These are phyloP conservation scores for Aspergillus tamarii DNA, from an alignment of 2,329 filamentous ascomycete species.

Conservation along the genomic window DNA sequence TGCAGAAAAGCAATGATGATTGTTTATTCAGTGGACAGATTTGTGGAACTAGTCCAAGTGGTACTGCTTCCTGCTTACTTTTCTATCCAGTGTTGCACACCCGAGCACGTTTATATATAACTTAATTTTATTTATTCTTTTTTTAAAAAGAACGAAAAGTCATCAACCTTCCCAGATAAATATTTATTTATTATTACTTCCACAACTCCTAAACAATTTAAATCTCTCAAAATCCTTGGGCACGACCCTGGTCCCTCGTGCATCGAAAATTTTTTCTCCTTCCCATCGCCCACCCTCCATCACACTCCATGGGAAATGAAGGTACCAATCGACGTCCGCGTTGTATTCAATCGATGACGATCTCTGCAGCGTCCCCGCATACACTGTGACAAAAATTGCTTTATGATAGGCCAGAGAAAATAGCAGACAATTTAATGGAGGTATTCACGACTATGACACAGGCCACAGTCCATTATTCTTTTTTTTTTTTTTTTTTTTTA, in stretches of 20 bases:
- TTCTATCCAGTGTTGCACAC: neutral
- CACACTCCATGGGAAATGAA: neutral
- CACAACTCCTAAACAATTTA: neutral
- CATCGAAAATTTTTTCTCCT: neutral
- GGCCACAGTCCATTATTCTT: neutral
- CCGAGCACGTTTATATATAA: neutral
- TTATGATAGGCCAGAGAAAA: neutral
- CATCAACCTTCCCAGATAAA: neutral
- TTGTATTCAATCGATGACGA: neutral
- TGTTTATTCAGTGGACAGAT: neutral
- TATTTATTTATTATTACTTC: neutral
- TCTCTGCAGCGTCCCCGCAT: conserved; percentile 2
- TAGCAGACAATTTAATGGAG: neutral
- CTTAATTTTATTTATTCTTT: neutral
- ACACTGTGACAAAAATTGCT: neutral
- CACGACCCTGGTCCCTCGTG: neutral
- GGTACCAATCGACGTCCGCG: neutral
- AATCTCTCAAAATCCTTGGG: neutral
- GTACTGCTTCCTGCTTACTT: conserved; percentile 3
- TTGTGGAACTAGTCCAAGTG: neutral
- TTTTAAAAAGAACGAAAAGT: too few relatives aligned
- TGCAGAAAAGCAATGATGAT: neutral
- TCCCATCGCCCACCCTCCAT: neutral
- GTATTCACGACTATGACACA: neutral
- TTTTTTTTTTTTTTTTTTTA: neutral